Evolutionary conservation across 768 basidiomycete species (phyloP).

Genomic region (Calvatia gigantea): DNA sequence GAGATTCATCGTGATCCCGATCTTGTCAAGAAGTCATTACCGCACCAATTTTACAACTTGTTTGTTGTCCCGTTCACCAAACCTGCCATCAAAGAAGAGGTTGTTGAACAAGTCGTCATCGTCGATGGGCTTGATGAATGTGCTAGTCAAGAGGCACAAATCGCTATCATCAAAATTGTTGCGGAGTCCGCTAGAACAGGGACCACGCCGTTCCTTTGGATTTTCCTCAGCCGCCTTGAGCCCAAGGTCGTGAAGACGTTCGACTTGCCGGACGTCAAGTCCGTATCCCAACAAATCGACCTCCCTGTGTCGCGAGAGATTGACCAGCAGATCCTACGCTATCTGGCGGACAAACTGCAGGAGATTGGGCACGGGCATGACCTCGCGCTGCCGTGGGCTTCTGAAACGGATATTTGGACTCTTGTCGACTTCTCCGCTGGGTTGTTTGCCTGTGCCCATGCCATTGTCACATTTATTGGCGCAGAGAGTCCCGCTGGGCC

Average conservation of each 20-base stretch:
- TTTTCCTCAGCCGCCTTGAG: background rate
- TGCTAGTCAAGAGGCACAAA: background rate
- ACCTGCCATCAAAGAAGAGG: background rate
- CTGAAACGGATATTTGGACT: background rate
- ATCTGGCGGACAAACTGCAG: slow-evolving; percentile 1
- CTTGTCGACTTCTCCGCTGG: slow-evolving; percentile 6
- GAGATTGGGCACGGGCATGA: background rate
- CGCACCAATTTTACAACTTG: background rate
- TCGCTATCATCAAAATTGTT: background rate
- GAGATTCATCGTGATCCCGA: background rate
- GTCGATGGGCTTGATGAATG: slow-evolving; percentile 3
- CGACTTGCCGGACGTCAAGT: background rate
- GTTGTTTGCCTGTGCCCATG: background rate
- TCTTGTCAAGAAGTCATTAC: background rate
- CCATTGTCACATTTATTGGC: slow-evolving; percentile 5
- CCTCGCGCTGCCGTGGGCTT: slow-evolving; percentile 1
- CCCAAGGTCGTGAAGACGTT: slow-evolving; percentile 8
- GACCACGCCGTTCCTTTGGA: background rate
- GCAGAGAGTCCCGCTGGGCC: background rate
- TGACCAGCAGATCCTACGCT: slow-evolving; percentile 3
- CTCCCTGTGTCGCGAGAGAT: slow-evolving; percentile 10
- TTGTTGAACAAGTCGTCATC: background rate
- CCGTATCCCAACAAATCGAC: background rate
- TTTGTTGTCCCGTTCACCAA: background rate
- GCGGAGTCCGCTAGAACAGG: background rate